These are phyloP conservation scores for Seminavis robusta DNA, from an alignment of 108 stramenopile species.

Conservation along the genomic window DNA sequence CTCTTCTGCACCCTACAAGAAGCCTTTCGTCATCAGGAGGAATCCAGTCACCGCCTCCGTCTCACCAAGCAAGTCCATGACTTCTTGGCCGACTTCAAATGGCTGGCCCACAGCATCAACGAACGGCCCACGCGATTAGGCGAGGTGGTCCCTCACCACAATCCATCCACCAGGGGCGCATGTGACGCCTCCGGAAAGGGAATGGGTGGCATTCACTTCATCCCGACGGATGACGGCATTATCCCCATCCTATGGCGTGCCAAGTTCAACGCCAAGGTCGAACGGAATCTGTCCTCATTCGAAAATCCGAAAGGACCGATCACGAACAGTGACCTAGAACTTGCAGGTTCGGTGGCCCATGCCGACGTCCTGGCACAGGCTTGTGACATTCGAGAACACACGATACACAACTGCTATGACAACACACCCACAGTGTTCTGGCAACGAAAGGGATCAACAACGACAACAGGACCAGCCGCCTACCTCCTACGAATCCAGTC, in stretches of 20 bases:
- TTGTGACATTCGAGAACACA: conserved; percentile 2
- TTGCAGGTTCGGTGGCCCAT: conserved; percentile 7
- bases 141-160: conserved; percentile 26
- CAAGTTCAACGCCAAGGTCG: background rate
- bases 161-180: conserved; percentile 11
- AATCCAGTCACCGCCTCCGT: background rate
- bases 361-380: conserved; percentile 17
- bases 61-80: conserved; percentile 19
- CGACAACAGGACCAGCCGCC: background rate
- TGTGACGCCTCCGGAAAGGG: conserved; percentile 26
- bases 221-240: too few species aligned
- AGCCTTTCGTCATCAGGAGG: conserved; percentile 1
- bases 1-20: conserved; percentile 18
- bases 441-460: conserved; percentile 2
- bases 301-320: conserved; percentile 15
- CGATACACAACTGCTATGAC: conserved; percentile 1
- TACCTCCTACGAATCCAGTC: conserved; percentile 4
- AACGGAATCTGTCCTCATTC: background rate
- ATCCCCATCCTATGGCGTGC: conserved; percentile 7
- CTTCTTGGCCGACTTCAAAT: conserved; percentile 25
- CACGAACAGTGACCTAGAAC: conserved; percentile 18
- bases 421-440: conserved; percentile 10
- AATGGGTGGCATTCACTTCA: background rate
- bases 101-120: conserved; percentile 9
- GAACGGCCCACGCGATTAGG: conserved; percentile 23